Evolutionary conservation across 345 rosid genomes (phyloP), one percentile per base, ranked within the genome.

Genomic region (Salix koriyanagi): DNA sequence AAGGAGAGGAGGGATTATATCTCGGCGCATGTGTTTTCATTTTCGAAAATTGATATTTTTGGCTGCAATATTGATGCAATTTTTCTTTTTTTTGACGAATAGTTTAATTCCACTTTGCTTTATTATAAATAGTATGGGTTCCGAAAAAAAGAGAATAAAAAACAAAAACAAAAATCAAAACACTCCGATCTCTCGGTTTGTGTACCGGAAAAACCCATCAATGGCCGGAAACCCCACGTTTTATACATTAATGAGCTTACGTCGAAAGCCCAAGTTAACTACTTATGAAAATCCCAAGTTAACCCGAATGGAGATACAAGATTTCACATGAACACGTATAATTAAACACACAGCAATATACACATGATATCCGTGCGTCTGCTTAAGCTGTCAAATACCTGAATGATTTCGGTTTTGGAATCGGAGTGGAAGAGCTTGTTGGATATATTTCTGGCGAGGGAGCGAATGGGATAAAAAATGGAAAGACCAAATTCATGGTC

Each of bases 391-490:
- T n/a, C 1, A 52, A 26, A 26, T 86, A 96, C 99, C 98, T 92
- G 88, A 74, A 92, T 82, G 76, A 89, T 89, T 48, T 88, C 90
- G 23, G 86, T 66, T 39, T 52, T 60, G 78, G 77, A 71, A 9
- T 79, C 76, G 71, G 65, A 52, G 60, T 58, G n/a, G 58, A 5
- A 61, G 65, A 84, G 75, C 65, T 73, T 78, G 68, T 72, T 64
- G 21, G 86, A 77, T 78, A 88, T 26, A 73, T 81, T 76, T 36
- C 12, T 1, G 67, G 88, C 87, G 65, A 92, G 26, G 66, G 69
- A 83, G 4, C 93, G 86, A 75, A 91, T 58, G 70, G 92, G 81
- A 74, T 92, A 84, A 70, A 90, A 75, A 76, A 96, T 81, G 71
- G 97, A 91, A 67, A 46, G 79, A 50, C 94, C 93, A 8, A 81